Base-by-base conservation (phyloP, 1,284 basidiomycete genomes). In the Leccinum pachyderme region DNA sequence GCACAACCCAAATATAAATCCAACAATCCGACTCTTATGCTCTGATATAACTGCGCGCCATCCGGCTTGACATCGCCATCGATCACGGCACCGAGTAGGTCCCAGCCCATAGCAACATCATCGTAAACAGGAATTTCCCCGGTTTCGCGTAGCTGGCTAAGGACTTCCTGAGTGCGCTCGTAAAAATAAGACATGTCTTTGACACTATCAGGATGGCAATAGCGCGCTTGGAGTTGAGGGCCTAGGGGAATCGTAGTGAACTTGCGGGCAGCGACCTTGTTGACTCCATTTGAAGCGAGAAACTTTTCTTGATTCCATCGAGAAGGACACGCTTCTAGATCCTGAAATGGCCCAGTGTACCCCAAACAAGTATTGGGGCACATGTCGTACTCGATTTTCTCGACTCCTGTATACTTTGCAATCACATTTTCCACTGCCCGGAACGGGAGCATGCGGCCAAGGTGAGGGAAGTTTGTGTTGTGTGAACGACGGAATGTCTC, bases 171-270 rank as follows among this genome's bases (percentile, higher is more conserved):
- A 2, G 37, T 8, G 3, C 5, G 25, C 2, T 59, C 24, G 9
- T 22, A 45, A 3, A 54, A 43, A 6, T 59, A 54, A 1, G 4
- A 2, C 46, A 57, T 58, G 2, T 24, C 2, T 0, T 1, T 2
- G 0, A 33, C 41, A n/a, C 51, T 54, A 0, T 2, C 31, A 1
- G n/a, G 47, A 12, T 0, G 37, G 0, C 11, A 5, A 9, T 25
- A 22, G 1, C n/a, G 2, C 1, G 25, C 51, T 12, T 59, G 56
- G 7, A 58, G 52, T n/a, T 59, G 56, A 1, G 52, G 41, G 6
- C 51, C 51, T 7, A 58, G 3, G 0, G 43, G 52, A 13, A 58
- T 57, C 0, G 55, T 59, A 0, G 52, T 58, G 3, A 58, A 58
- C 27, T 53, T 27, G 7, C 51, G 31, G 0, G 15, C 46, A 8